Conservation (phyloP, 345 rosid species). For the Theobroma cacao region DNA sequence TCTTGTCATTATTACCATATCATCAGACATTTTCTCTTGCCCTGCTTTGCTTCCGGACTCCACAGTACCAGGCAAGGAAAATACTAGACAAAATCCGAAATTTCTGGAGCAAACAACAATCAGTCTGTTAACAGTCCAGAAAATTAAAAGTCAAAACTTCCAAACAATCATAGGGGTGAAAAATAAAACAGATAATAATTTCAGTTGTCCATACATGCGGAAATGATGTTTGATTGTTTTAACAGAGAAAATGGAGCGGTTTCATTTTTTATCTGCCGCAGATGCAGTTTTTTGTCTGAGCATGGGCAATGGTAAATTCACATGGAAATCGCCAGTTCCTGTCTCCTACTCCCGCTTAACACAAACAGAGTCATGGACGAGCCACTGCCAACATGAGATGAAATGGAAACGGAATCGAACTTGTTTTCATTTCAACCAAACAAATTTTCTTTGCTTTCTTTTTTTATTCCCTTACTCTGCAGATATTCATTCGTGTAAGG, state of each 20-base stretch:
- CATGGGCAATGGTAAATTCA: not conserved
- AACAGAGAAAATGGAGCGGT: not conserved
- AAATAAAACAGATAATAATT: not conserved
- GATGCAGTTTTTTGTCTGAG: not conserved
- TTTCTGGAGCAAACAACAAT: not conserved
- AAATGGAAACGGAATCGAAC: not conserved
- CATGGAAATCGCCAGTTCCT: not conserved
- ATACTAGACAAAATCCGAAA: not conserved
- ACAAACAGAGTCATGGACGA: too few species aligned
- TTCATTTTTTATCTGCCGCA: not conserved
- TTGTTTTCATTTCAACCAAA: not conserved
- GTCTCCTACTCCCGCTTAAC: too few species aligned
- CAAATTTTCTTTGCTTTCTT: not conserved
- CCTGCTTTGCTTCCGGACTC: not conserved
- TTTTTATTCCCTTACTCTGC: not conserved
- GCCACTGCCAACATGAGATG: not conserved
- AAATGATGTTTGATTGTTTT: not conserved
- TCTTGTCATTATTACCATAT: not conserved
- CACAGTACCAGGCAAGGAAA: not conserved
- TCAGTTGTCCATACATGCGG: not conserved
- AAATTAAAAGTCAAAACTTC: not conserved
- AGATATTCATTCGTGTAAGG: not conserved
- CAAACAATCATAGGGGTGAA: not conserved
- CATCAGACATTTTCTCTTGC: not conserved
- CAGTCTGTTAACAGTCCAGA: not conserved